These are phyloP conservation scores for Dictyostelium capitatum DNA, from an alignment of 78 protist species.

Conservation along the genomic window DNA sequence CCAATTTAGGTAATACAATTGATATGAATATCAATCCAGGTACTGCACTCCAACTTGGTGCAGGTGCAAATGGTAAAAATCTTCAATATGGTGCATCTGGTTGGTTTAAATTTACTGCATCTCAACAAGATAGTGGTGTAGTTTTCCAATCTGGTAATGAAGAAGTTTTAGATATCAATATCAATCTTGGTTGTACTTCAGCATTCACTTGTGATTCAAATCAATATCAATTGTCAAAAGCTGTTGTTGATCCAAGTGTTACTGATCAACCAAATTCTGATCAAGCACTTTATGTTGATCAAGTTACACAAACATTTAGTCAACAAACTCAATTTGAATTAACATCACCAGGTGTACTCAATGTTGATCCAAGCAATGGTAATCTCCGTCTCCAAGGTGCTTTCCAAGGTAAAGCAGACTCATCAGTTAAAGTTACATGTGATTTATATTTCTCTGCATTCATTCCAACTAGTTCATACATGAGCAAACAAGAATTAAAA, in stretches of 20 bases:
- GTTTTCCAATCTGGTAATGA: not conserved
- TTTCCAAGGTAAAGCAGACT: not conserved
- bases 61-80: constrained; percentile 77
- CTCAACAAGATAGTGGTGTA: not conserved
- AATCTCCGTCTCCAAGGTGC: not conserved
- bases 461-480: not conserved
- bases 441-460: not conserved
- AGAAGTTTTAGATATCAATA: constrained; percentile 53
- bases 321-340: not conserved
- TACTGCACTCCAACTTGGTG: constrained; percentile 51
- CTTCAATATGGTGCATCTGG: constrained; percentile 46
- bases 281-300: constrained; percentile 15
- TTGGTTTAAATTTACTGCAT: constrained; percentile 35
- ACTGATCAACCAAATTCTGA: not conserved
- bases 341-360: not conserved
- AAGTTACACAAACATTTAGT: not conserved
- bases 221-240: not conserved
- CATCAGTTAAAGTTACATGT: not conserved
- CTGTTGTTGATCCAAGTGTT: not conserved
- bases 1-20: not conserved
- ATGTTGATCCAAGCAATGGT: not conserved
- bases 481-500: constrained; percentile 21
- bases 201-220: not conserved
- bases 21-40: constrained; percentile 5
- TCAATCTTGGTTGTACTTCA: constrained; percentile 26